A percentile compares a stretch with the other conserved stretches of the same genome.
Evolutionary conservation across 176 grass and related monocot genomes (phyloP).

Genomic region (Cenchrus fungigraminus): DNA sequence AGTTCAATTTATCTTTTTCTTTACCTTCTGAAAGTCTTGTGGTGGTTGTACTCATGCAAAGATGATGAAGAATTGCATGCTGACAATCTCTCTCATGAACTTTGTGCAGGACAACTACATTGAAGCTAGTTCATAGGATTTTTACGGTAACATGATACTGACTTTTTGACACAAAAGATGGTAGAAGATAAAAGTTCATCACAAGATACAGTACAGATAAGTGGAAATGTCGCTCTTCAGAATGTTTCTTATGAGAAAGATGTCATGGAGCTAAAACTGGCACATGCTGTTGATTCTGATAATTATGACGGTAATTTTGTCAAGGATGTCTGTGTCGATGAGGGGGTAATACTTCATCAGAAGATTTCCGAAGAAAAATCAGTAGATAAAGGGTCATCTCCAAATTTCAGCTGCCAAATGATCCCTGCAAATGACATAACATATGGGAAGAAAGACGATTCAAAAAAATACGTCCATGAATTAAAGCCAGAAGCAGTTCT

Average conservation of each 20-base stretch:
- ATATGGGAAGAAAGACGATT: conserved; percentile 26
- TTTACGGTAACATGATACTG: conserved; percentile 1
- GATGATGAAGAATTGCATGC: conserved; percentile 8
- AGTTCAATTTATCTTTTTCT: neutral
- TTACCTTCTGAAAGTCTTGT: conserved; percentile 28
- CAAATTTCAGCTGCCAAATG: conserved; percentile 31
- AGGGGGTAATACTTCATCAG: conserved; percentile 33
- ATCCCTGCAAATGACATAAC: conserved; percentile 34
- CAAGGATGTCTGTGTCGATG: conserved; percentile 89
- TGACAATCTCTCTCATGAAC: conserved; percentile 1
- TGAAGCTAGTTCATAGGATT: neutral
- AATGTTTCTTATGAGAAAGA: conserved; percentile 67
- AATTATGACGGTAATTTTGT: conserved; percentile 57
- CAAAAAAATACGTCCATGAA: conserved; percentile 25
- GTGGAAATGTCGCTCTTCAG: conserved; percentile 29
- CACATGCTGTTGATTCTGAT: conserved; percentile 47
- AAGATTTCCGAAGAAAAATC: conserved; percentile 42
- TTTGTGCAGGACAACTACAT: conserved; percentile 19
- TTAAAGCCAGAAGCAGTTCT: conserved; percentile 24
- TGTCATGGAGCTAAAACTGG: conserved; percentile 62
- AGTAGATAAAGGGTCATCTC: conserved; percentile 32
- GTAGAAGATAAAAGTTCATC: conserved; percentile 43
- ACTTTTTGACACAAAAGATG: conserved; percentile 41
- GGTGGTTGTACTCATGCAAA: neutral
- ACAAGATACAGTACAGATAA: conserved; percentile 43